phyloP scores from a whole-genome alignment of 2,329 filamentous ascomycete genomes.

The Trichophaea hybrida region DNA sequence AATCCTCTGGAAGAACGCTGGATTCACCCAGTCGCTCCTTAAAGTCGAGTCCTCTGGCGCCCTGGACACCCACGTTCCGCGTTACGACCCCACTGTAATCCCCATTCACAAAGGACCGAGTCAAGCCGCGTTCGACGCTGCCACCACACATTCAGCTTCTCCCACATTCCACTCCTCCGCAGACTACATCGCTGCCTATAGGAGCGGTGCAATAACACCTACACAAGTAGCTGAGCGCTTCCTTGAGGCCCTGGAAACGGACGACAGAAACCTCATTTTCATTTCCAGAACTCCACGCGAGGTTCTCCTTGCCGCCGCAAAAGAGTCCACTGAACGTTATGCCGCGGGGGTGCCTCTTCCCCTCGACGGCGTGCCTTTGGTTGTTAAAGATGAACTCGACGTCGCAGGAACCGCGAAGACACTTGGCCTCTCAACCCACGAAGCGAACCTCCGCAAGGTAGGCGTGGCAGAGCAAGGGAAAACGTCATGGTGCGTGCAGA shows the following conservation, averaged over 20 bases:
- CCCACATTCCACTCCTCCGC: conserved; percentile 50
- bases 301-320: conserved; percentile 41
- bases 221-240: conserved; percentile 39
- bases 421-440: conserved; percentile 42
- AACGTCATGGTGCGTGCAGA: conserved; percentile 57
- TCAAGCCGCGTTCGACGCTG: conserved; percentile 24
- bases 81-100: conserved; percentile 37
- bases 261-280: conserved; percentile 12
- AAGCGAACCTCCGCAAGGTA: conserved; percentile 12
- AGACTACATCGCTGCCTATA: conserved; percentile 57
- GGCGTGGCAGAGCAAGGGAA: conserved; percentile 44
- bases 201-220: conserved; percentile 39
- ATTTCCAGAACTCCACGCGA: conserved; percentile 29
- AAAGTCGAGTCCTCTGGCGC: conserved; percentile 11
- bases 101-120: conserved; percentile 25
- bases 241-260: conserved; percentile 37
- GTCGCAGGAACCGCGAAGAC: conserved; percentile 57
- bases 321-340: conserved; percentile 41
- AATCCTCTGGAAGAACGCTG: conserved; percentile 19
- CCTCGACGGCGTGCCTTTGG: conserved; percentile 59
- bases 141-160: conserved; percentile 34
- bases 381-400: conserved; percentile 64
- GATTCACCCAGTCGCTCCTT: conserved; percentile 14
- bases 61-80: conserved; percentile 27
- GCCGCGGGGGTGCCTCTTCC: conserved; percentile 45